Conservation (phyloP, 2,329 filamentous ascomycete species). For the Ophiostoma ulmi region DNA sequence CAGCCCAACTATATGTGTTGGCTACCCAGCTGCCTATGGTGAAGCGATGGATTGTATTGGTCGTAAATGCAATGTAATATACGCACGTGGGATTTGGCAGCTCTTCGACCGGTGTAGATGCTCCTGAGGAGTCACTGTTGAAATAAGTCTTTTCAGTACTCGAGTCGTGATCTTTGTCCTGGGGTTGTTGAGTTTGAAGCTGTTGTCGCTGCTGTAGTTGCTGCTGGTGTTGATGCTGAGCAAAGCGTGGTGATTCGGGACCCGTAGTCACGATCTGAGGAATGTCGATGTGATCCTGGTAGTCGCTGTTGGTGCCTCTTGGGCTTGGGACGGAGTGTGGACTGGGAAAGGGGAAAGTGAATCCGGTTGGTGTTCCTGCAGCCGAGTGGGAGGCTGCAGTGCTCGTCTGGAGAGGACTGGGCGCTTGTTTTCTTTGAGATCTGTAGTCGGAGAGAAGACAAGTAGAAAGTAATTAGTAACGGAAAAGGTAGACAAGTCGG, state of each 20-base stretch:
- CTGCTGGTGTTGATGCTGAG: constrained; percentile 25
- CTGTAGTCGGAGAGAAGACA: constrained; percentile 33
- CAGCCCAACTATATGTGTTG: neutral
- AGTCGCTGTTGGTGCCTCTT: constrained; percentile 1
- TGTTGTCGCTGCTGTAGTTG: neutral
- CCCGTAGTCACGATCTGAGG: constrained; percentile 35
- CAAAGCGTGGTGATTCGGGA: constrained; percentile 29
- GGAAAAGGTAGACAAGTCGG: neutral
- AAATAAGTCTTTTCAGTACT: constrained; percentile 36
- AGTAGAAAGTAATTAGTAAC: constrained; percentile 19
- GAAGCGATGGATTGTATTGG: neutral
- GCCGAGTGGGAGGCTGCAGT: constrained; percentile 41
- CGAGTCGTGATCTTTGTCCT: neutral
- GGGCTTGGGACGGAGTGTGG: constrained; percentile 13
- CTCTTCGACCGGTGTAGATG: constrained; percentile 34
- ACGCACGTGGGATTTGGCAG: constrained; percentile 33
- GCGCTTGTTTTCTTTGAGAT: constrained; percentile 44
- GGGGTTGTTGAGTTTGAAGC: neutral
- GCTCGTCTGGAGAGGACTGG: constrained; percentile 47
- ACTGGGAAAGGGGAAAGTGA: constrained; percentile 34
- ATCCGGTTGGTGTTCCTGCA: constrained; percentile 40
- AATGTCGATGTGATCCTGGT: constrained; percentile 30
- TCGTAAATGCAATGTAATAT: neutral
- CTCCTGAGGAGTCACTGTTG: constrained; percentile 37
- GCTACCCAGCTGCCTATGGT: neutral